These are phyloP conservation scores for Lomentospora prolificans DNA, from an alignment of 2,329 filamentous ascomycete species.

Conservation along the genomic window DNA sequence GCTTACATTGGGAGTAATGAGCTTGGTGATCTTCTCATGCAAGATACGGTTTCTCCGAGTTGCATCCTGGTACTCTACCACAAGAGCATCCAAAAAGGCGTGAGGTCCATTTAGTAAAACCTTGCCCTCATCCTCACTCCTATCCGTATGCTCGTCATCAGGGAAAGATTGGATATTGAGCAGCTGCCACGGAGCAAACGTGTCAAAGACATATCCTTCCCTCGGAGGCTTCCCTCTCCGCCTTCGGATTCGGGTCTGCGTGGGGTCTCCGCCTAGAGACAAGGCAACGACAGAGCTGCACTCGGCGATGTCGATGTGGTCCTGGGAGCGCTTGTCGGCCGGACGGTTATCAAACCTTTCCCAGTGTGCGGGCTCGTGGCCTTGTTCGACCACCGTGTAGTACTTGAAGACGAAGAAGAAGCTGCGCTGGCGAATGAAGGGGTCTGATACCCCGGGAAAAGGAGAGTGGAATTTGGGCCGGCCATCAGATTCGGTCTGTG, in stretches of 20 bases:
- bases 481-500: constrained; percentile 3
- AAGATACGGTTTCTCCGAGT: constrained; percentile 47
- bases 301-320: constrained; percentile 49
- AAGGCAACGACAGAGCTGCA: constrained; percentile 51
- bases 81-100: constrained; percentile 48
- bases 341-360: constrained; percentile 43
- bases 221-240: constrained; percentile 33
- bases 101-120: constrained; percentile 51
- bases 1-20: constrained; percentile 46
- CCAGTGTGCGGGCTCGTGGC: constrained; percentile 48
- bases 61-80: constrained; percentile 51
- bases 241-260: constrained; percentile 37
- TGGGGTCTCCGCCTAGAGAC: constrained; percentile 41
- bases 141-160: constrained; percentile 46
- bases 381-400: constrained; percentile 49
- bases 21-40: constrained; percentile 44
- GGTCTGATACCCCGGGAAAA: neutral
- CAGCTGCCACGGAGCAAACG: constrained; percentile 51
- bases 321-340: constrained; percentile 23
- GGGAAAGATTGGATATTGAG: constrained; percentile 49
- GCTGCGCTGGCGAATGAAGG: constrained; percentile 33
- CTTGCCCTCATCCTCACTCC: constrained; percentile 42
- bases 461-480: constrained; percentile 4
- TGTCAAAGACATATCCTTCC: constrained; percentile 45
- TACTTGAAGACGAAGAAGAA: constrained; percentile 59